Base-by-base conservation (phyloP, 768 basidiomycete species). In the Podaxis sp. region DNA sequence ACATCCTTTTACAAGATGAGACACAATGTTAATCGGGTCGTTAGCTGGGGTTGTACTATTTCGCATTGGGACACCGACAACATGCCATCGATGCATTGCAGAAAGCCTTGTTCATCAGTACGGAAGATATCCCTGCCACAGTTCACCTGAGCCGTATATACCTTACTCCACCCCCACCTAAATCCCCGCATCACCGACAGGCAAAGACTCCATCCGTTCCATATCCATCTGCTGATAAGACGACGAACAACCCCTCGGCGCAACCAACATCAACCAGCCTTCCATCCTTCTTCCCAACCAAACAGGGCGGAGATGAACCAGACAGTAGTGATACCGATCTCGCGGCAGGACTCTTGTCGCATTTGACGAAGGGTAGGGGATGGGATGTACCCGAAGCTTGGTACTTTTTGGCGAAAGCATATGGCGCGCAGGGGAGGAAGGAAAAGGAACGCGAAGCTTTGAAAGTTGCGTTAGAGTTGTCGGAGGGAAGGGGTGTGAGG, bases 321-420 rank as follows among this genome's bases (percentile, higher is more conserved):
- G 59, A 55, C 66, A 72, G 4, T 25, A 50, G 80, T 76, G 82
- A 88, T 68, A 80, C 90, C 7, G 93, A 96, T 69, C 79, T 97
- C 41, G 93, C 93, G 0, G 93, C 91, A 3, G 89, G 90, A 2
- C 76, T 96, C 68, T 80, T 98, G 27, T 83, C 83, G 1, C 85
- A 91, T 65, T 70, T 94, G 53, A 92, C 94, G 0, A 84, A 86
- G 43, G 92, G 90, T 0, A 77, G 79, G 0, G 96, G 90, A 11
- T 98, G 95, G 94, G 90, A 97, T 71, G 83, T 91, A 1, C 85
- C 95, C 0, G 96, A 98, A 72, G 96, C 91, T 25, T 99, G 96
- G 96, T 96, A 90, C 73, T 91, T 87, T 72, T 81, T 98, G 13
- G 92, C 88, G 5, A 93, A 88, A 68, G 89, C 89, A 24, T 90